Evolutionary conservation across 164 flowering plant species (phyloP).

Genomic region (Chimonanthus salicifolius): DNA sequence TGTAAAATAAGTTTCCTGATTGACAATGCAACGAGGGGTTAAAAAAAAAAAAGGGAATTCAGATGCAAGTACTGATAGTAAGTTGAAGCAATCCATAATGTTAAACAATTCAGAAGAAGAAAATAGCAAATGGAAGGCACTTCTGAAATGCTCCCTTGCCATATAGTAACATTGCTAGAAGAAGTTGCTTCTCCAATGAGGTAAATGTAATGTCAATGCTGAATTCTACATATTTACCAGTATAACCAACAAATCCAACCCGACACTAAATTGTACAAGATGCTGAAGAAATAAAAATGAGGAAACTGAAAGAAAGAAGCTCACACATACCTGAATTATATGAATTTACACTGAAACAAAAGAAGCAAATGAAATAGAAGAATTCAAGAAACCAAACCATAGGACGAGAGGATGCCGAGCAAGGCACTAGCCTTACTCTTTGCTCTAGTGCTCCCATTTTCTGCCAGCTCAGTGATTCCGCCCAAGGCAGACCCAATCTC

Average conservation of each 20-base stretch:
- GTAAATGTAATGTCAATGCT: too few species aligned
- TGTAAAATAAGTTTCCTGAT: too few species aligned
- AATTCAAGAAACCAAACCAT: background rate
- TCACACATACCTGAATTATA: too few species aligned
- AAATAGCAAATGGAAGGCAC: background rate
- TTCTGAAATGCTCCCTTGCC: background rate
- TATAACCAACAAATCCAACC: background rate
- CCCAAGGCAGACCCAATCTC: slow-evolving; percentile 32
- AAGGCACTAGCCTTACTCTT: slow-evolving; percentile 51
- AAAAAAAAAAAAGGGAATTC: too few species aligned
- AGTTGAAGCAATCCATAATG: too few species aligned
- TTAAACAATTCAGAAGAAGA: background rate
- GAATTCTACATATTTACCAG: too few species aligned
- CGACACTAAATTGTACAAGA: background rate
- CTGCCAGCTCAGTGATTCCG: slow-evolving; percentile 51
- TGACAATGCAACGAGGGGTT: too few species aligned
- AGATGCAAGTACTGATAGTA: too few species aligned
- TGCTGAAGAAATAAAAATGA: too few species aligned
- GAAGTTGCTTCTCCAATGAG: background rate
- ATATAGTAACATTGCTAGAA: background rate
- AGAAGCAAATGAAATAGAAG: background rate
- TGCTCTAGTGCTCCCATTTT: slow-evolving; percentile 60
- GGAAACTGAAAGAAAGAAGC: background rate
- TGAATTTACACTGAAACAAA: background rate
- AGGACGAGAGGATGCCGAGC: slow-evolving; percentile 1